Conservation (phyloP, 495 filamentous ascomycete species). For the Choiromyces venosus region DNA sequence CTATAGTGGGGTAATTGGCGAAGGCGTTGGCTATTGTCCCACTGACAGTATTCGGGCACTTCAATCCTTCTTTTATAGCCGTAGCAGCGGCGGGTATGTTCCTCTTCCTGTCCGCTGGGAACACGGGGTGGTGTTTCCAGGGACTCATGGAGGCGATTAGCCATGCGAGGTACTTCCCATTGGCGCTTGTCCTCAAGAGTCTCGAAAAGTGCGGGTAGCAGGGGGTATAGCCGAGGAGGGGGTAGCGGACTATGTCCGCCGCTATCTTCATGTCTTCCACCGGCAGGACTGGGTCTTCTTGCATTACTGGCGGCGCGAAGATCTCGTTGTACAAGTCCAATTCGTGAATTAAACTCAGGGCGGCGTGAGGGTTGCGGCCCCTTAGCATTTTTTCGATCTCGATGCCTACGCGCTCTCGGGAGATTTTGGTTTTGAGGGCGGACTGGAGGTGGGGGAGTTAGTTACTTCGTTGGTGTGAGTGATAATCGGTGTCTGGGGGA, state of each 20-base stretch:
- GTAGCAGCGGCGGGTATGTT: slow-evolving; percentile 51
- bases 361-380: slow-evolving; percentile 61
- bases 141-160: slow-evolving; percentile 67
- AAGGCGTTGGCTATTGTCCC: slow-evolving; percentile 62
- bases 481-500: slow-evolving; percentile 1
- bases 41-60: slow-evolving; percentile 64
- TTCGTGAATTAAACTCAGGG: slow-evolving; percentile 66
- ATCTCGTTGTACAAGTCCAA: slow-evolving; percentile 73
- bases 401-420: slow-evolving; percentile 73
- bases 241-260: not conserved
- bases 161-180: slow-evolving; percentile 65
- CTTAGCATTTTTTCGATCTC: slow-evolving; percentile 89
- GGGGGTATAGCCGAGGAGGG: slow-evolving; percentile 19
- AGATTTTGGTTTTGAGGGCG: slow-evolving; percentile 82
- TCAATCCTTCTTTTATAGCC: slow-evolving; percentile 69
- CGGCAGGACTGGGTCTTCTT: slow-evolving; percentile 40
- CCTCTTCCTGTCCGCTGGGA: slow-evolving; percentile 47
- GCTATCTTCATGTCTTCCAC: slow-evolving; percentile 36
- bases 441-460: slow-evolving; percentile 44
- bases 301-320: slow-evolving; percentile 64
- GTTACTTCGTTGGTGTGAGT: slow-evolving; percentile 8
- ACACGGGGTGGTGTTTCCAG: slow-evolving; percentile 55
- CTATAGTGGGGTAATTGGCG: slow-evolving; percentile 55
- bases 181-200: slow-evolving; percentile 6
- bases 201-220: slow-evolving; percentile 3